A percentile compares a stretch with the other conserved stretches of the same genome.
These are phyloP conservation scores for Pichia sp. DNA, from an alignment of 1,139 yeast species.

Conservation along the genomic window DNA sequence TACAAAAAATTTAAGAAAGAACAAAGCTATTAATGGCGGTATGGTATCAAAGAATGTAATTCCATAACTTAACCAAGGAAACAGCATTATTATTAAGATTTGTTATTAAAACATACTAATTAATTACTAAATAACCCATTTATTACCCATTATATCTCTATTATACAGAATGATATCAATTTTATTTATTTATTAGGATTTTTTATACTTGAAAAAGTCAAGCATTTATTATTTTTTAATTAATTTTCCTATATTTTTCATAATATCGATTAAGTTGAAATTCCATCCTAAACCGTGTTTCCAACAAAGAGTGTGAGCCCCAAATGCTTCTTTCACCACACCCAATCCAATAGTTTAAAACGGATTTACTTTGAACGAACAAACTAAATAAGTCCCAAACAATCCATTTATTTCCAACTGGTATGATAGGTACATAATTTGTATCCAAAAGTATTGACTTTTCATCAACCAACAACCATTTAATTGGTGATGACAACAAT, in stretches of 20 bases:
- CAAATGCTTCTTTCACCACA: constrained; percentile 93
- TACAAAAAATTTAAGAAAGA: no score
- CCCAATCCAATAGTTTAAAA: constrained; percentile 81
- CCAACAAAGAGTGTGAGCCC: constrained; percentile 81
- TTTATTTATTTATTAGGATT: neutral
- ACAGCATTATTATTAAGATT: no score
- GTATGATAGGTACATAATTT: constrained; percentile 82
- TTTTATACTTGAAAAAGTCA: neutral
- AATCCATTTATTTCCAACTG: constrained; percentile 35
- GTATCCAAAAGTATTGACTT: constrained; percentile 66
- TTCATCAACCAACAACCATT: constrained; percentile 80
- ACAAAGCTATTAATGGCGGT: no score
- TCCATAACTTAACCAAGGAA: no score
- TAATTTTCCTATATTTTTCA: constrained; percentile 12
- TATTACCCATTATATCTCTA: neutral
- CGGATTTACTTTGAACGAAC: constrained; percentile 68
- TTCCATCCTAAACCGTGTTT: constrained; percentile 88
- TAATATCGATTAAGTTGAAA: constrained; percentile 74
- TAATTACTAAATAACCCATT: neutral
- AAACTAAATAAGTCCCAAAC: constrained; percentile 30
- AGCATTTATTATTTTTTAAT: neutral
- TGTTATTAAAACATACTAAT: no score
- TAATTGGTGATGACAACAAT: constrained; percentile 60
- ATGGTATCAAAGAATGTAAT: no score
- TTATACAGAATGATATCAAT: neutral